Base-by-base conservation (phyloP, 805 yeast genomes). In the Metschnikowia aberdeeniae region DNA sequence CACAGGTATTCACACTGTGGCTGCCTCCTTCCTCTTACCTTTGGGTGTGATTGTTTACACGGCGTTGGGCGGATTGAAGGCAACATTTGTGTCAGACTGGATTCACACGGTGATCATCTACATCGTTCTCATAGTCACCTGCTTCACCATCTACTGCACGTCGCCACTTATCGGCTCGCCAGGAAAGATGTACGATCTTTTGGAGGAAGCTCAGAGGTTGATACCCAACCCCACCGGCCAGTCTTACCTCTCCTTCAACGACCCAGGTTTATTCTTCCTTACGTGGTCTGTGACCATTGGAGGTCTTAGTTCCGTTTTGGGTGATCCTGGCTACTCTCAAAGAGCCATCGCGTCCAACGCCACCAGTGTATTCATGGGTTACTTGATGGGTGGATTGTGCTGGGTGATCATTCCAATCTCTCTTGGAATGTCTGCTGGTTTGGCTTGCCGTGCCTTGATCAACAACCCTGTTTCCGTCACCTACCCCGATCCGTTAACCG, bases 61-160 rank as follows among this genome's bases (percentile, higher is more conserved):
- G 2, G 63, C 85, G 42, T 81, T 84, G 56, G 95, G 95, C 54
- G 95, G 95, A 54, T 75, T 86, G 57, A 85, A 82, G 58, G 89
- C 95, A 2, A 86, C 93, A 3, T 85, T 86, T 62, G 62, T 86
- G 47, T 84, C 93, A 1, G 95, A 86, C 62, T 86, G 82, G 60
- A 72, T 78, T 45, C 95, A 86, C 64, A 72, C 78, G 0, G 73
- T 72, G 27, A 67, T 75, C 42, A 67, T 75, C 37, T 72, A 67
- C 47, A 51, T 67, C 20, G 62, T 73, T 17, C 57, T 73, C 11
- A 49, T 72, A 24, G 57, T 63, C 6, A 46, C 68, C 4, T 55
- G 54, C 7, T 72, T 62, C 51, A 61, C 58, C 6, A 60, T 64
- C 5, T 75, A 64, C 46, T 57, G 70, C 29, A 54, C 66, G 12